Base-by-base conservation (phyloP, 2,329 filamentous ascomycete genomes). In the Pseudogymnoascus sp. region DNA sequence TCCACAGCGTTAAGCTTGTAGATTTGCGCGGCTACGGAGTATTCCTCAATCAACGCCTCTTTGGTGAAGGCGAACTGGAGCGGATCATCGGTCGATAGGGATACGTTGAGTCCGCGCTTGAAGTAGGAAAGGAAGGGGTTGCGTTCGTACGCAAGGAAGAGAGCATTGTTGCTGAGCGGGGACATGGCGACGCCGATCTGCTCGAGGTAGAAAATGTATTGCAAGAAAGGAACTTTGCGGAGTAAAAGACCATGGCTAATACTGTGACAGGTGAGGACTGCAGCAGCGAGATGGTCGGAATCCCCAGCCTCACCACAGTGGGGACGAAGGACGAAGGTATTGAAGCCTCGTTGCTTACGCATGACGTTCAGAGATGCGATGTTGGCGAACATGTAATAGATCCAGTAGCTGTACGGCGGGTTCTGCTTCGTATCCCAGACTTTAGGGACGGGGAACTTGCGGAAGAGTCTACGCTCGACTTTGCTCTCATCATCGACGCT, bases 181-280 rank as follows among this genome's bases (percentile, higher is more conserved):
- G 93, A 97, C 95, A 99, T 99, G 65, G 95, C 95, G 66, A 99
- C 95, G 63, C 95, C 95, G 66, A 99, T 97, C 73, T 97, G 93
- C 72, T 99, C 93, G 18, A 99, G 85, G 71, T 99, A 99, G 78
- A 96, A 99, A 60, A 97, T 86, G 75, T 99, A 99, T 75, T 99
- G 95, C 62, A 99, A 78, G 64, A 99, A 78, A 1, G 95, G 95
- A 2, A 97, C 93, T 74, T 99, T 99, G 66, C 95, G 88, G 40
- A 99, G 83, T 62, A 96, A 79, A 62, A 99, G 83, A 18, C 95
- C 95, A 72, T 99, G 95, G 70, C 91, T 96, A 76, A 99, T 99
- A 73, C 93, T 97, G 76, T 97, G 93, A 69, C 91, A 95, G 78
- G 92, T 96, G 18, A 97, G 81, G 23, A 93, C 87, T 3, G 93